Conservation (phyloP, 805 yeast genomes). For the Myxozyma nipponensis region DNA sequence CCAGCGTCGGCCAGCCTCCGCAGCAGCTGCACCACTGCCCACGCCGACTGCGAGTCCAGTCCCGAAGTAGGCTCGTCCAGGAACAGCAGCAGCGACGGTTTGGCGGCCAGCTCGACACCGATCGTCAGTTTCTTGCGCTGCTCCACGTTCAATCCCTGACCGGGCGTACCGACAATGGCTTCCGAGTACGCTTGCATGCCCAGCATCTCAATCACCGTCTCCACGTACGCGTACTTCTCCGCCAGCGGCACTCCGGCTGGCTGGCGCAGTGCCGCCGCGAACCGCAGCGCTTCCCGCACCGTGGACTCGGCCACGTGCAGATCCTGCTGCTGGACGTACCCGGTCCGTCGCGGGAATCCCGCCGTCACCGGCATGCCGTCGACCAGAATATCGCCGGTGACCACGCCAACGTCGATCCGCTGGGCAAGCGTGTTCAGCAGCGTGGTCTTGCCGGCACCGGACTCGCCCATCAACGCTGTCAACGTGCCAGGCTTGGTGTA, state of each 20-base stretch:
- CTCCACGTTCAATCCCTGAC: slow-evolving; percentile 67
- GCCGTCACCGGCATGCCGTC: slow-evolving; percentile 61
- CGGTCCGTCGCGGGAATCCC: slow-evolving; percentile 72
- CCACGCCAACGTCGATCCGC: slow-evolving; percentile 64
- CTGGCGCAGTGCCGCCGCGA: slow-evolving; percentile 70
- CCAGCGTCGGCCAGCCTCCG: slow-evolving; percentile 66
- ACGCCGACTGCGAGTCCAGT: slow-evolving; percentile 57
- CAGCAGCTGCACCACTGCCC: slow-evolving; percentile 66
- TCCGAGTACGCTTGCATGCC: slow-evolving; percentile 70
- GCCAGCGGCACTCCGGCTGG: slow-evolving; percentile 51
- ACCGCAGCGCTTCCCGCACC: slow-evolving; percentile 68
- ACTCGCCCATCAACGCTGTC: slow-evolving; percentile 81
- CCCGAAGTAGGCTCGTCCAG: slow-evolving; percentile 75
- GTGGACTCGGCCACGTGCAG: slow-evolving; percentile 65
- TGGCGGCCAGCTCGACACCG: slow-evolving; percentile 70
- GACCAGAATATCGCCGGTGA: slow-evolving; percentile 68
- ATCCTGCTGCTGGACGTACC: slow-evolving; percentile 80
- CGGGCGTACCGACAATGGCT: slow-evolving; percentile 75
- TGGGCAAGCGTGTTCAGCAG: slow-evolving; percentile 68
- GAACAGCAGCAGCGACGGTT: slow-evolving; percentile 56
- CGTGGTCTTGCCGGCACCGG: slow-evolving; percentile 86
- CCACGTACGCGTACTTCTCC: slow-evolving; percentile 67
- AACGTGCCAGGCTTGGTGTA: slow-evolving; percentile 77
- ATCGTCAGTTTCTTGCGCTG: slow-evolving; percentile 65
- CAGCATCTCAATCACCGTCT: slow-evolving; percentile 58